These are phyloP conservation scores for Penicillium sclerotigenum DNA, from an alignment of 2,329 filamentous ascomycete genomes.

Conservation along the genomic window DNA sequence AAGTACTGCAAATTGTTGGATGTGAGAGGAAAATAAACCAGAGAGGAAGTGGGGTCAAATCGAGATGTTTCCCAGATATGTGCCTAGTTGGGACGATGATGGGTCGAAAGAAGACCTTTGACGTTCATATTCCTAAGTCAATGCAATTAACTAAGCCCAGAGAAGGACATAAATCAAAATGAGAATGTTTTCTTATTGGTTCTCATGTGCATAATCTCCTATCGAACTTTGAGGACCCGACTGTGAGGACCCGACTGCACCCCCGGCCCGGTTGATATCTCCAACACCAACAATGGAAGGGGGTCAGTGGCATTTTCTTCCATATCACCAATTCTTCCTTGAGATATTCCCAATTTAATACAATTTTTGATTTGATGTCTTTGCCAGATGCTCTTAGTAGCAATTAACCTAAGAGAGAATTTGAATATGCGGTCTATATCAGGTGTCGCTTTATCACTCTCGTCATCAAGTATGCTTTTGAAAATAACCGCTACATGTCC, in stretches of 20 bases:
- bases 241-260: no score
- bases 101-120: background rate
- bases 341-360: no score
- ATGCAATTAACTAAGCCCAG: background rate
- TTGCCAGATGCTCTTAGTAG: no score
- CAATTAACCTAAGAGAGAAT: no score
- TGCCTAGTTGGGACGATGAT: background rate
- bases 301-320: no score
- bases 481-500: no score
- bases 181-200: background rate
- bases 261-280: background rate
- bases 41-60: background rate
- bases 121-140: background rate
- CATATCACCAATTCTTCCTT: no score
- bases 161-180: background rate
- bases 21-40: background rate
- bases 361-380: no score
- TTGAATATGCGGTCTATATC: no score
- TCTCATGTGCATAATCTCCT: background rate
- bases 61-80: background rate
- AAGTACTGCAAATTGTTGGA: background rate
- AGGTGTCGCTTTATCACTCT: no score
- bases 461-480: no score
- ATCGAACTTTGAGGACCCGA: no score
- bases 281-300: background rate